A percentile compares a stretch with the other conserved stretches of the same genome.
Evolutionary conservation across 202 grass and related monocot genomes (phyloP).

Genomic region (Panicum hallii): DNA sequence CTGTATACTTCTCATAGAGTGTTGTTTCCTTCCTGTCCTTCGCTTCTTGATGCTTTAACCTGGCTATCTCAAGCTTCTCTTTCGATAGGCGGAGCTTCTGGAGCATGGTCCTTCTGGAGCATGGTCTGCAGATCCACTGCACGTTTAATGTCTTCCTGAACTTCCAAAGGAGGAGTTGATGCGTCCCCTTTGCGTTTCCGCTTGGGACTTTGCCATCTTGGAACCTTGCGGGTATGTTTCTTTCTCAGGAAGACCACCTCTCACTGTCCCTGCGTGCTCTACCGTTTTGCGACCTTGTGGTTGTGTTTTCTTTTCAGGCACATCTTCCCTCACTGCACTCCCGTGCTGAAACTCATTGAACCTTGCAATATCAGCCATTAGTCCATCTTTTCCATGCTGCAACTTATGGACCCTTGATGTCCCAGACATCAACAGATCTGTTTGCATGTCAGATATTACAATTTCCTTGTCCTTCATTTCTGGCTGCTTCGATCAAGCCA

Average conservation of each 20-base stretch:
- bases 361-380: conserved; percentile 5
- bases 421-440: neutral
- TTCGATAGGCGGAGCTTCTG: conserved; percentile 50
- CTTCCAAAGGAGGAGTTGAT: conserved; percentile 22
- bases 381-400: conserved; percentile 11
- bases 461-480: conserved; percentile 11
- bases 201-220: conserved; percentile 32
- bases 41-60: conserved; percentile 40
- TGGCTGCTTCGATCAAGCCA: neutral
- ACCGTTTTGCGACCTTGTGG: conserved; percentile 4
- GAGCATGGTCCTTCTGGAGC: conserved; percentile 47
- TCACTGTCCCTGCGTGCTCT: neutral
- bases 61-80: conserved; percentile 49
- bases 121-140: conserved; percentile 46
- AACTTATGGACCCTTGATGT: neutral
- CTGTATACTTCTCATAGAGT: conserved; percentile 49
- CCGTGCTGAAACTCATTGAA: neutral
- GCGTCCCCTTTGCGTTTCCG: conserved; percentile 34
- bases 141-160: conserved; percentile 52
- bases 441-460: neutral
- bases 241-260: neutral
- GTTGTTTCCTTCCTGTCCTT: conserved; percentile 42
- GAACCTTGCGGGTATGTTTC: conserved; percentile 6
- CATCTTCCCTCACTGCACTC: conserved; percentile 15
- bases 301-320: conserved; percentile 28